These are phyloP conservation scores for Trichomonascus vanleenenianus DNA, from an alignment of 805 yeast genomes.

Conservation along the genomic window DNA sequence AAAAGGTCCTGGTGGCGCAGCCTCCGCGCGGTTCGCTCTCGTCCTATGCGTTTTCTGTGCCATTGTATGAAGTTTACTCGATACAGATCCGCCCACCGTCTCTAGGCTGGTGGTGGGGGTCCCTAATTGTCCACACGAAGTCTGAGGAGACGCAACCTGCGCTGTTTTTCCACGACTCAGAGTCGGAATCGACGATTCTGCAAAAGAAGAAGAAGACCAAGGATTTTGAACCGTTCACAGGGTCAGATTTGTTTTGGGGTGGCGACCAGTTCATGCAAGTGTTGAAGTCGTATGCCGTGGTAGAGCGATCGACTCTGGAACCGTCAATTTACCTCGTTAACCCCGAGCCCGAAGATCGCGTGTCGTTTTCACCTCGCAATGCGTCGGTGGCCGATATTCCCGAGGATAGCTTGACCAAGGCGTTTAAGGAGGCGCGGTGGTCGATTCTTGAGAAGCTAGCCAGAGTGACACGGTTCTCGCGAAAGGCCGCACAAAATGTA, in stretches of 20 bases:
- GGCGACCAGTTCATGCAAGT: slow-evolving; percentile 66
- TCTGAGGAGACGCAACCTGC: slow-evolving; percentile 62
- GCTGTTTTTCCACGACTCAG: slow-evolving; percentile 87
- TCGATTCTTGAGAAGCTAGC: slow-evolving; percentile 78
- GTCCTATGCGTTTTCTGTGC: slow-evolving; percentile 63
- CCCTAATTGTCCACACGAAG: slow-evolving; percentile 64
- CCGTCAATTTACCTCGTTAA: slow-evolving; percentile 67
- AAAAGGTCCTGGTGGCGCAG: slow-evolving; percentile 35
- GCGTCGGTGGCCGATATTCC: slow-evolving; percentile 26
- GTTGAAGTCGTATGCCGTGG: slow-evolving; percentile 46
- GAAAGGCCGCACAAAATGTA: slow-evolving; percentile 55
- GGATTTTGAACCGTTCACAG: slow-evolving; percentile 65
- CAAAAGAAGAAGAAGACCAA: slow-evolving; percentile 53
- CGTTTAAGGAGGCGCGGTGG: slow-evolving; percentile 75
- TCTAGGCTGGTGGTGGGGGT: slow-evolving; percentile 88
- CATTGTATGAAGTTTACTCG: slow-evolving; percentile 57
- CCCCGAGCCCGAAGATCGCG: slow-evolving; percentile 61
- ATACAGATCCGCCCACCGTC: slow-evolving; percentile 80
- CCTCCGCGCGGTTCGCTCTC: slow-evolving; percentile 47
- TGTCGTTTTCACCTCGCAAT: slow-evolving; percentile 46
- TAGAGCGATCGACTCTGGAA: slow-evolving; percentile 66
- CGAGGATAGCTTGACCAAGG: slow-evolving; percentile 34
- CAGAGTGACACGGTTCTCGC: slow-evolving; percentile 55
- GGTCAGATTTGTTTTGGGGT: slow-evolving; percentile 71
- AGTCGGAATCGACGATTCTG: slow-evolving; percentile 62